Evolutionary conservation across 148 eudicot genomes (phyloP).

Genomic region (Linanthus parryae): DNA sequence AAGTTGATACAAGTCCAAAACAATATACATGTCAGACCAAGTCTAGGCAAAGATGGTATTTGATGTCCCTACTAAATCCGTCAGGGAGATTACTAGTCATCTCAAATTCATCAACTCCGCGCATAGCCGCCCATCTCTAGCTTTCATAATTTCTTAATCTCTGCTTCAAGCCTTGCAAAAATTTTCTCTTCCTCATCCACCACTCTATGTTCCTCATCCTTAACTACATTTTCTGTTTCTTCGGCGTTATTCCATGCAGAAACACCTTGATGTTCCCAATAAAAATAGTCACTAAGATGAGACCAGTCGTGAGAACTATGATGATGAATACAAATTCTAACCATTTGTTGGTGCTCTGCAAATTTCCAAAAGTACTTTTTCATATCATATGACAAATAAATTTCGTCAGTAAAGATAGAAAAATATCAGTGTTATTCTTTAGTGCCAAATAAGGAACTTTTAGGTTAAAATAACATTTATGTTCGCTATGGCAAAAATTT

Average conservation of each 20-base stretch:
- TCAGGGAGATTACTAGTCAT: slow-evolving; percentile 71
- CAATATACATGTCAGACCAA: slow-evolving; percentile 76
- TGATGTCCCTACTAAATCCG: slow-evolving; percentile 75
- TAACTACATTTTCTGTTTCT: slow-evolving; percentile 71
- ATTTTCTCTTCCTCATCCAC: slow-evolving; percentile 75
- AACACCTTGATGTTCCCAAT: slow-evolving; percentile 88
- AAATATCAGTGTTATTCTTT: no score
- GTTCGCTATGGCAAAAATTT: no score
- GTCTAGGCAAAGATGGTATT: slow-evolving; percentile 69
- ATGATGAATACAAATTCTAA: slow-evolving; percentile 70
- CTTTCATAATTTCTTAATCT: slow-evolving; percentile 71
- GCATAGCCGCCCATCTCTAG: slow-evolving; percentile 85
- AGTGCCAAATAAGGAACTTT: no score
- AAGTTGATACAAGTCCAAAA: no score
- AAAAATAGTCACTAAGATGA: slow-evolving; percentile 74
- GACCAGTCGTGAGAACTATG: slow-evolving; percentile 62
- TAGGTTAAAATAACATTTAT: no score
- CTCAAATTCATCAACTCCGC: slow-evolving; percentile 79
- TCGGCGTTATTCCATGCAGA: slow-evolving; percentile 69
- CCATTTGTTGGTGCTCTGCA: slow-evolving; percentile 83
- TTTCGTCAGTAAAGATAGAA: no score
- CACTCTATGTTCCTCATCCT: slow-evolving; percentile 80
- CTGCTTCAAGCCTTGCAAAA: slow-evolving; percentile 49
- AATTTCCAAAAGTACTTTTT: slow-evolving; percentile 67
- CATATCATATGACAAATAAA: no score